phyloP scores from a whole-genome alignment of 768 basidiomycete species.

The Boletellus ananas region DNA sequence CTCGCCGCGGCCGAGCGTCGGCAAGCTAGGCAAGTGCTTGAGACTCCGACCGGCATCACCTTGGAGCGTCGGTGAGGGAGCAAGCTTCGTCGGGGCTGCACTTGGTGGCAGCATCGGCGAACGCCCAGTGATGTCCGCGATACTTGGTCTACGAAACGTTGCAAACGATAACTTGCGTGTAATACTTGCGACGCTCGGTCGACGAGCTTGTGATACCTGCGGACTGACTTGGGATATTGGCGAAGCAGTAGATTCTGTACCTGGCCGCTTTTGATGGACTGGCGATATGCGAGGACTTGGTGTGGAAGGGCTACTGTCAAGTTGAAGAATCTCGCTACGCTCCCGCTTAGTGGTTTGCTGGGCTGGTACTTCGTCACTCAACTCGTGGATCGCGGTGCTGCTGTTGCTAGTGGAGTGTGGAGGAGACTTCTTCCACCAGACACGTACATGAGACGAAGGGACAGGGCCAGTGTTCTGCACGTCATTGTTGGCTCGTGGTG shows the following conservation, averaged over 20 bases:
- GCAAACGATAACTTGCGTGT: conserved; percentile 32
- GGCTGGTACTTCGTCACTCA: conserved; percentile 1
- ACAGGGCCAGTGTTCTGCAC: not conserved
- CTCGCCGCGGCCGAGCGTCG: conserved; percentile 13
- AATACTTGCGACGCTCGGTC: conserved; percentile 30
- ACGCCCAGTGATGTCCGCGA: conserved; percentile 19
- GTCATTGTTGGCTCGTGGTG: conserved; percentile 3
- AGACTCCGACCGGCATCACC: conserved; percentile 9
- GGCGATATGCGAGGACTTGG: conserved; percentile 21
- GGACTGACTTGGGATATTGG: conserved; percentile 9
- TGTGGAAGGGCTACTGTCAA: conserved; percentile 13
- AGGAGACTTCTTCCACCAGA: conserved; percentile 30
- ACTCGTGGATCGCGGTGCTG: conserved; percentile 10
- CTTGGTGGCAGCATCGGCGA: conserved; percentile 18
- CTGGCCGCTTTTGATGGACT: conserved; percentile 18
- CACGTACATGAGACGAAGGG: conserved; percentile 21
- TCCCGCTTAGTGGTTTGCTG: conserved; percentile 3
- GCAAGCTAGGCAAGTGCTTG: conserved; percentile 26
- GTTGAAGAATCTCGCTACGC: conserved; percentile 8
- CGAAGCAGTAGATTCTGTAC: conserved; percentile 17
- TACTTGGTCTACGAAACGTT: conserved; percentile 27
- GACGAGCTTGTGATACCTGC: conserved; percentile 5
- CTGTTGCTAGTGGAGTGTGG: conserved; percentile 10
- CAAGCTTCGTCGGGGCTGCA: conserved; percentile 11
- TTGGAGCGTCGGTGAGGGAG: conserved; percentile 15